A percentile compares a stretch with the other conserved stretches of the same genome.
Conservation (phyloP, 768 basidiomycete genomes). For the Postia placenta region DNA sequence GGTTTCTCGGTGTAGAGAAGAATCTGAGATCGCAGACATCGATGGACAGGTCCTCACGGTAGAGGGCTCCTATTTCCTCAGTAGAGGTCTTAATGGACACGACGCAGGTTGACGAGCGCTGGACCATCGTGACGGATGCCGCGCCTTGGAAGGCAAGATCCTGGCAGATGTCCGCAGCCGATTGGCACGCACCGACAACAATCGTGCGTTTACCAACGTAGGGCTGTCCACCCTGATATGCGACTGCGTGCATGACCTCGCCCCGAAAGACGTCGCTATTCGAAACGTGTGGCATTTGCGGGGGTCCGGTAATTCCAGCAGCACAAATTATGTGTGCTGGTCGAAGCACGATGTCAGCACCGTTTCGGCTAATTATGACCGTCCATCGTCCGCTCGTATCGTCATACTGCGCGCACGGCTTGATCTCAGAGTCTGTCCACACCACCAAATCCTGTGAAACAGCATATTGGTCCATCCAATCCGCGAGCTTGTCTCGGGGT, state of each 20-base stretch:
- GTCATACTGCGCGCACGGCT: slow-evolving; percentile 31
- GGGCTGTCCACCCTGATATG: slow-evolving; percentile 22
- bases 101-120: slow-evolving; percentile 35
- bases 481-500: slow-evolving; percentile 35
- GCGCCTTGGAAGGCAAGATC: slow-evolving; percentile 30
- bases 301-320: slow-evolving; percentile 30
- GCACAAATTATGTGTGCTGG: slow-evolving; percentile 37
- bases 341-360: slow-evolving; percentile 23
- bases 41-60: slow-evolving; percentile 16
- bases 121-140: slow-evolving; percentile 34
- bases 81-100: slow-evolving; percentile 9
- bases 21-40: slow-evolving; percentile 21
- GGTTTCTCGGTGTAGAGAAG: slow-evolving; percentile 17
- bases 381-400: slow-evolving; percentile 27
- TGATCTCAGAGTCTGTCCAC: slow-evolving; percentile 32
- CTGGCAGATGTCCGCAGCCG: slow-evolving; percentile 34
- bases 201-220: slow-evolving; percentile 31
- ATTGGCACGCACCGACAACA: slow-evolving; percentile 38
- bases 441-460: slow-evolving; percentile 35
- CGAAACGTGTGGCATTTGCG: slow-evolving; percentile 25
- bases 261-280: slow-evolving; percentile 27
- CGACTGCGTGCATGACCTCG: slow-evolving; percentile 25
- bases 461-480: slow-evolving; percentile 40
- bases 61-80: slow-evolving; percentile 1
- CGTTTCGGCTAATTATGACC: slow-evolving; percentile 26